Base-by-base conservation (phyloP, 306 rosid genomes). In the Casuarina equisetifolia region DNA sequence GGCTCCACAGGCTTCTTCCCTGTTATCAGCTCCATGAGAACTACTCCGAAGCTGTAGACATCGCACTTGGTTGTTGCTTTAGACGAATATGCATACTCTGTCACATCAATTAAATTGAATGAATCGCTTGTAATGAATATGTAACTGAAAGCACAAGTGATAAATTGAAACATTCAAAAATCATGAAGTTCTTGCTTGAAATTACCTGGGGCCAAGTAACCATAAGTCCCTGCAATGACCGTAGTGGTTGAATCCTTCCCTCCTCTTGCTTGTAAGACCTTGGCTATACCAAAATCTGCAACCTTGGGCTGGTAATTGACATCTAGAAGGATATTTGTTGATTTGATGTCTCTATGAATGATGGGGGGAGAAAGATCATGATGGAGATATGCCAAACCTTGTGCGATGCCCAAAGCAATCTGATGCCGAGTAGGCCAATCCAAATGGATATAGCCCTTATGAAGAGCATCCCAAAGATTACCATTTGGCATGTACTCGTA, bases 281-380 rank as follows among this genome's bases (percentile, higher is more conserved):
- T 96, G 72, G 99, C 98, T 19, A 96, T 91, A 10, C 99, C 99
- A 74, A 96, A 96, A 70, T 96, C 99, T 9, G 99, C 98, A 77
- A 96, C 99, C 74, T 91, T 96, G 38, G 99, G 98, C 2, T 88
- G 90, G 83, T 92, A 81, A 84, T 92, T 87, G 20, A 83, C 91
- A 80, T 92, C 99, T 66, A 96, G 83, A 42, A 96, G 84, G 61
- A 96, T 96, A 74, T 96, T 96, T 4, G 97, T 92, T 9, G 97
- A 86, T 80, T 96, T 96, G 51, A 96, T 91, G 75, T 96, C 99
- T 80, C 99, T 67, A 75, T 96, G 99, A 76, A 96, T 91, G 6
- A 96, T 91, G 1, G 99, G 86, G 74, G 85, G 85, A 73, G 84
- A 74, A 83, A 96, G 84, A 88, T 92, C 99, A 70, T 96, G 98